Base-by-base conservation (phyloP, 2,329 filamentous ascomycete species). In the Exophiala viscosa region DNA sequence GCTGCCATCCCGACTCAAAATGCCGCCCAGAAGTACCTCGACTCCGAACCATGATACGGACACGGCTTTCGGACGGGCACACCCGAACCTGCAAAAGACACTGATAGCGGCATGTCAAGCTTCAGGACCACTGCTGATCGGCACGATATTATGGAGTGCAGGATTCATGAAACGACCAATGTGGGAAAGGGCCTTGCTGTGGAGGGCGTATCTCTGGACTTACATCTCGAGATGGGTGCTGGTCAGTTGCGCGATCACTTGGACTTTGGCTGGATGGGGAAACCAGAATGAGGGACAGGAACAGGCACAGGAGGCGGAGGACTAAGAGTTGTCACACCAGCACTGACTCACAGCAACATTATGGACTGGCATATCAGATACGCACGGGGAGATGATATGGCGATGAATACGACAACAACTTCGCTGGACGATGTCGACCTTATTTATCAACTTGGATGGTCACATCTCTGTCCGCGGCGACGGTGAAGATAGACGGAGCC, bases 221-320 rank as follows among this genome's bases (percentile, higher is more conserved):
- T 59, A 52, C 18, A 20, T 59, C 5, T 54, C 56, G 17, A 48
- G 53, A 28, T 59, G 56, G 56, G 41, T 56, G n/a, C 34, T 56
- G 32, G 53, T 59, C 45, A 45, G 39, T 38, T 59, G 50, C 18
- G 52, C 56, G 11, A 54, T 59, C n/a, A 52, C 50, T 23, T 56
- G 53, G 50, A 55, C 45, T 14, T 49, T 55, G 50, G 53, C 50
- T 45, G 56, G 54, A 3, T 59, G 56, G 56, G 55, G 51, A 5
- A 20, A 20, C 3, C 50, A 48, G 18, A 14, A 42, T 31, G 40
- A 23, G 28, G 20, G 20, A 7, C 40, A 10, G 20, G 18, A n/a
- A 23, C 8, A 28, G 23, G 23, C 23, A 7, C 23, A 28, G 23
- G 23, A 28, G 23, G 23, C 23, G 23, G 23, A 28, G 23, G 23